Evolutionary conservation across 352 stramenopile species (phyloP).

Genomic region (Pelagophyceae sp.): DNA sequence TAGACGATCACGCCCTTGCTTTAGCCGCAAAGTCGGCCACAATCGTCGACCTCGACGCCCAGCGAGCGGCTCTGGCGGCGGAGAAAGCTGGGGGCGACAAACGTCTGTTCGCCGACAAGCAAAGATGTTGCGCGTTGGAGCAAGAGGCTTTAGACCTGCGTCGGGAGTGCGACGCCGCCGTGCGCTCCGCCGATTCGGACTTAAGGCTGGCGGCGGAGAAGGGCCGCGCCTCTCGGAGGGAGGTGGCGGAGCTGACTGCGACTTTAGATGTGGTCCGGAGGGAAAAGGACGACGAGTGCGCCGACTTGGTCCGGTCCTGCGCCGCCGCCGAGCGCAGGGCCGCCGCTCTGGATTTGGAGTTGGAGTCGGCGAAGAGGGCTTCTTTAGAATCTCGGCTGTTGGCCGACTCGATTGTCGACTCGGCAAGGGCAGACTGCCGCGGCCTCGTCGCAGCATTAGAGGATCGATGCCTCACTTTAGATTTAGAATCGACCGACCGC

Average conservation of each 20-base stretch:
- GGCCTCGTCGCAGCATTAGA: not conserved
- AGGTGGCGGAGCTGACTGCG: not conserved
- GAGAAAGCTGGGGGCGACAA: not conserved
- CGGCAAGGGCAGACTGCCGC: not conserved
- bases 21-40: not conserved
- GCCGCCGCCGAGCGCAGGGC: slow-evolving; percentile 9
- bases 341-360: not conserved
- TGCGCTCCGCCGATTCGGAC: slow-evolving; percentile 23
- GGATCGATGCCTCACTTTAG: slow-evolving; percentile 21
- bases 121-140: not conserved
- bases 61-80: not conserved
- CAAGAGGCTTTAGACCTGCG: slow-evolving; percentile 13
- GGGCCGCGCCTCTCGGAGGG: not conserved
- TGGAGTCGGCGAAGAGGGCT: not conserved
- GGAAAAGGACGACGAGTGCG: slow-evolving; percentile 25
- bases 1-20: not conserved
- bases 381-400: not conserved
- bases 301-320: slow-evolving; percentile 13
- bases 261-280: not conserved
- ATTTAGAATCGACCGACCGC: slow-evolving; percentile 11
- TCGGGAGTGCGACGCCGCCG: slow-evolving; percentile 24
- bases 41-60: not conserved
- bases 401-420: not conserved
- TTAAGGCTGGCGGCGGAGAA: slow-evolving; percentile 18
- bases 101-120: not conserved